A percentile compares a stretch with the other conserved stretches of the same genome.
These are phyloP conservation scores for Fusarium temperatum DNA, from an alignment of 2,329 filamentous ascomycete genomes.

Conservation along the genomic window DNA sequence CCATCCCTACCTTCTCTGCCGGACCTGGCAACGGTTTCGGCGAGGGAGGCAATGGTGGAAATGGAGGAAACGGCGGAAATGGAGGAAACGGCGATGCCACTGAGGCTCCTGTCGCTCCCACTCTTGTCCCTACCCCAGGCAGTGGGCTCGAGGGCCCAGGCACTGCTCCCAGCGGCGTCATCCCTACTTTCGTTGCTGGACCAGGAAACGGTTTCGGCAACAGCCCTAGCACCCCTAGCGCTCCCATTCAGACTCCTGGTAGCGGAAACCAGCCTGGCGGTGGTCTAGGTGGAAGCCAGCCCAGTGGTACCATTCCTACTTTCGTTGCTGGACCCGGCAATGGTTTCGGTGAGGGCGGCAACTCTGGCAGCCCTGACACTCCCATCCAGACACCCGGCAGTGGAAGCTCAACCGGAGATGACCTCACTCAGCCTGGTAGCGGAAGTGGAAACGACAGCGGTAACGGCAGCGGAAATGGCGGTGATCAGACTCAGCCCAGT, in stretches of 20 bases:
- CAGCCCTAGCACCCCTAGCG: not conserved
- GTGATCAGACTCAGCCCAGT: not conserved
- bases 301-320: constrained; percentile 4
- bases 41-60: not conserved
- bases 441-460: not conserved
- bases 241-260: not conserved
- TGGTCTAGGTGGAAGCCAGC: not conserved
- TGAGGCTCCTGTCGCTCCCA: constrained; percentile 12
- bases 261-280: not conserved
- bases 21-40: not conserved
- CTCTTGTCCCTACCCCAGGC: constrained; percentile 20
- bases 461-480: not conserved
- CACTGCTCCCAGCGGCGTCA: not conserved
- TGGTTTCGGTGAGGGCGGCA: constrained; percentile 2
- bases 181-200: constrained; percentile 21
- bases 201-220: constrained; percentile 14
- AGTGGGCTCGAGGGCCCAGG: constrained; percentile 19
- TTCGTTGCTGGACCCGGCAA: constrained; percentile 18
- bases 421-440: not conserved
- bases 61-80: not conserved
- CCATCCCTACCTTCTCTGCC: not conserved
- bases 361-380: not conserved
- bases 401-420: not conserved
- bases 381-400: constrained; percentile 3
- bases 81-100: constrained; percentile 1